phyloP scores from a whole-genome alignment of 2,329 filamentous ascomycete genomes.

The Penicillium sp. region DNA sequence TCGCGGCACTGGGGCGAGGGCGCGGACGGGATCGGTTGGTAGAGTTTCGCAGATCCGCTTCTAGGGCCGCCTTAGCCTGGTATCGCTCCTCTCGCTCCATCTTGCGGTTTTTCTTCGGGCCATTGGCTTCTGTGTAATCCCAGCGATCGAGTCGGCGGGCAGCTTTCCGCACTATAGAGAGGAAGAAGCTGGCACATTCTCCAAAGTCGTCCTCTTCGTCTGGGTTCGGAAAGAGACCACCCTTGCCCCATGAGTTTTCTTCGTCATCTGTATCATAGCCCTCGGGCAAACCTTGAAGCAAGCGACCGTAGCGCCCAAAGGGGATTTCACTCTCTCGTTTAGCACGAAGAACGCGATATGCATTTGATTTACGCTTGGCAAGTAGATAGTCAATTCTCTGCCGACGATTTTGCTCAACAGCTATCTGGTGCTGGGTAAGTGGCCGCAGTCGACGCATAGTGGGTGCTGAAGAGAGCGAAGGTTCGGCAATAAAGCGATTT shows the following conservation, averaged over 20 bases:
- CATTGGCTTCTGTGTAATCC: constrained; percentile 46
- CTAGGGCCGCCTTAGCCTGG: constrained; percentile 27
- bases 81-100: constrained; percentile 41
- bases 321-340: constrained; percentile 42
- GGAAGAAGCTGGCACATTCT: constrained; percentile 47
- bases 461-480: constrained; percentile 30
- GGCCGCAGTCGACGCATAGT: constrained; percentile 45
- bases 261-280: constrained; percentile 51
- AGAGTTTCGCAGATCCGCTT: constrained; percentile 23
- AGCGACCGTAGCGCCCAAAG: constrained; percentile 42
- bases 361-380: constrained; percentile 42
- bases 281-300: constrained; percentile 44
- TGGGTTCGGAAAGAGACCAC: constrained; percentile 43
- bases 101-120: constrained; percentile 39
- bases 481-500: constrained; percentile 41
- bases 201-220: constrained; percentile 49
- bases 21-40: constrained; percentile 21
- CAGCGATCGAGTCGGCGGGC: constrained; percentile 46
- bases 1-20: constrained; percentile 26
- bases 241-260: constrained; percentile 43
- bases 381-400: constrained; percentile 50
- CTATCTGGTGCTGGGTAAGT: constrained; percentile 51
- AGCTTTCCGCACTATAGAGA: constrained; percentile 45
- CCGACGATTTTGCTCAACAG: constrained; percentile 50
- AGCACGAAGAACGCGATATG: constrained; percentile 38